Base-by-base conservation (phyloP, 495 filamentous ascomycete species). In the Glarea lozoyensis region DNA sequence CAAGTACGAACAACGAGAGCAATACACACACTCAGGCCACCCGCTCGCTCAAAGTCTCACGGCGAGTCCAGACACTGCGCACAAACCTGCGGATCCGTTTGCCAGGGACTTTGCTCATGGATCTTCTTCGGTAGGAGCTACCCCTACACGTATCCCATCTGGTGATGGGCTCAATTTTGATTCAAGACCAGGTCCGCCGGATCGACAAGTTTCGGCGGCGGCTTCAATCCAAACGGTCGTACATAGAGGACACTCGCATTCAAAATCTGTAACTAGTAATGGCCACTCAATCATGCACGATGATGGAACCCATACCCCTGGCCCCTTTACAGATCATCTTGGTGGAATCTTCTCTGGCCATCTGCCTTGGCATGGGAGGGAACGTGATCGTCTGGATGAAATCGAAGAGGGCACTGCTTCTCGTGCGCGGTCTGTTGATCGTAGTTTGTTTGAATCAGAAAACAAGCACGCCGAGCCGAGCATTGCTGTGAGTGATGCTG, bases 1-100 rank as follows among this genome's bases (percentile, higher is more conserved):
- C 27, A 42, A 49, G 4, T 20, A 46, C 1, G 34, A 46, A 15
- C 53, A 49, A 13, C 53, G 53, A 18, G 53, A 56, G 21, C 45
- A 45, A 0, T 27, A 20, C 29, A n/a, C n/a, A n/a, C n/a, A n/a
- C n/a, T n/a, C n/a, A n/a, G 53, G 52, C 33, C 88, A 93, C 57
- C 88, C 88, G 13, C 60, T 93, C n/a, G 81, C 86, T 7, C 82
- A 86, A 48, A 93, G 86, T 50, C 76, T 86, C 22, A 80, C 79
- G 22, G 86, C 77, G 13, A 86, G 79, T 57, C 88, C 87, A 0
- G 75, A 80, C 1, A 49, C 64, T n/a, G 61, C 56, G 46, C 55
- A 54, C 42, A 68, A 38, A 53, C 66, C 50, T 56, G 54, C 55
- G 27, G 46, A 50, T 60, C 62, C 42, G 49, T 63, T 61, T 53